Conservation (phyloP, 805 yeast genomes). For the Sungouiella thailandica region DNA sequence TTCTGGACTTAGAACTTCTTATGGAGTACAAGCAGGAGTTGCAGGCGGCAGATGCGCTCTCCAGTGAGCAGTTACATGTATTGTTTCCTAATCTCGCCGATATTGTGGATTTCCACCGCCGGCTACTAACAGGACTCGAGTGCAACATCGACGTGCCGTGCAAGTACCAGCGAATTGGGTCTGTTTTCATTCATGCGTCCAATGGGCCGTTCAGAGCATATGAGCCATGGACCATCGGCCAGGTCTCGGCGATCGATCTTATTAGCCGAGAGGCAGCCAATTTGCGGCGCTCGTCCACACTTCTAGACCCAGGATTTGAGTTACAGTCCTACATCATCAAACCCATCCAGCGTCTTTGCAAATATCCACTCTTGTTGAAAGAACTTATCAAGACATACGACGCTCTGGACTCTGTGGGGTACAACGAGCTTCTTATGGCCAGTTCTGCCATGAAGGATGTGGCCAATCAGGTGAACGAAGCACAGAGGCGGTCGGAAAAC, state of each 20-base stretch:
- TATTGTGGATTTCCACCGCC: slow-evolving; percentile 86
- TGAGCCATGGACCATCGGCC: slow-evolving; percentile 93
- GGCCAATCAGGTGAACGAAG: slow-evolving; percentile 85
- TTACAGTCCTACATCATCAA: slow-evolving; percentile 84
- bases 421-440: slow-evolving; percentile 68
- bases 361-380: slow-evolving; percentile 79
- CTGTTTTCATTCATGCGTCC: slow-evolving; percentile 80
- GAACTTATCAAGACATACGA: slow-evolving; percentile 65
- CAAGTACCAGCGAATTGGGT: slow-evolving; percentile 79
- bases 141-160: slow-evolving; percentile 75
- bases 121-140: slow-evolving; percentile 84
- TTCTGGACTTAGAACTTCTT: slow-evolving; percentile 80
- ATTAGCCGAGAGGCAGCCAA: slow-evolving; percentile 59
- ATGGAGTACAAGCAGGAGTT: slow-evolving; percentile 65
- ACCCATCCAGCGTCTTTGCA: slow-evolving; percentile 95
- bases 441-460: slow-evolving; percentile 73
- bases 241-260: slow-evolving; percentile 78
- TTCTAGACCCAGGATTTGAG: slow-evolving; percentile 83
- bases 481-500: slow-evolving; percentile 89
- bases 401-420: slow-evolving; percentile 20
- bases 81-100: slow-evolving; percentile 81
- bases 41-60: slow-evolving; percentile 56
- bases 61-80: slow-evolving; percentile 74
- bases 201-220: slow-evolving; percentile 76
- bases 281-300: slow-evolving; percentile 47